Base-by-base conservation (phyloP, 352 stramenopile genomes). In the Phytophthora rubi region DNA sequence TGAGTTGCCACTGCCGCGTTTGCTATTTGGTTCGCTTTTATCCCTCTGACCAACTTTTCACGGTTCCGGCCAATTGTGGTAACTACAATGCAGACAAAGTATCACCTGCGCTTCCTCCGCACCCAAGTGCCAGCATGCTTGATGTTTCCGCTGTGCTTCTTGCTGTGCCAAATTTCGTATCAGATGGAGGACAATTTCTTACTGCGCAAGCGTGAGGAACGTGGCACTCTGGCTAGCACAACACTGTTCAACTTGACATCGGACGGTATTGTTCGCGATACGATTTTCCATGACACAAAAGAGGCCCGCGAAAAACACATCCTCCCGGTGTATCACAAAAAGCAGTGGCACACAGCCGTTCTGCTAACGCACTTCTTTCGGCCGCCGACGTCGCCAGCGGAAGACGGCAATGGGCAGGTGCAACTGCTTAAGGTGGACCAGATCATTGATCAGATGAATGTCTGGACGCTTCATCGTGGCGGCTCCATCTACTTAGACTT, bases 181-280 rank as follows among this genome's bases (percentile, higher is more conserved):
- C 88, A 96, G 56, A 89, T 95, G 79, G 82, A 93, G 44, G 89
- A 95, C 53, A 94, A 94, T 45, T 92, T 93, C 30, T 68, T 90
- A 35, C 72, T 96, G 30, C 83, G 86, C 47, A 91, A 85, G 65
- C 85, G 89, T 23, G 88, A 96, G 37, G 89, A 96, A 42, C 89
- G 89, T 60, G 89, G 89, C 13, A 86, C 75, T 7, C 54, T 96
- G 12, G 88, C 89, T 45, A 96, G 88, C 47, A 73, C 79, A 45
- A 92, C 89, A 12, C 71, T 96, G 23, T 96, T 96, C 71, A 94
- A 96, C 62, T 73, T 94, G 26, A 96, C 89, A n/a, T 92, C 88
- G 6, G 89, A 96, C 51, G 77, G 80, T 10, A 93, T 96, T 51
- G 88, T 96, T 51, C 88, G 89, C 21, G 89, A 96, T 33, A 93